Evolutionary conservation across 176 grass and related monocot species (phyloP), one percentile per base, ranked within the genome.

Genomic region (Rhynchospora breviuscula): DNA sequence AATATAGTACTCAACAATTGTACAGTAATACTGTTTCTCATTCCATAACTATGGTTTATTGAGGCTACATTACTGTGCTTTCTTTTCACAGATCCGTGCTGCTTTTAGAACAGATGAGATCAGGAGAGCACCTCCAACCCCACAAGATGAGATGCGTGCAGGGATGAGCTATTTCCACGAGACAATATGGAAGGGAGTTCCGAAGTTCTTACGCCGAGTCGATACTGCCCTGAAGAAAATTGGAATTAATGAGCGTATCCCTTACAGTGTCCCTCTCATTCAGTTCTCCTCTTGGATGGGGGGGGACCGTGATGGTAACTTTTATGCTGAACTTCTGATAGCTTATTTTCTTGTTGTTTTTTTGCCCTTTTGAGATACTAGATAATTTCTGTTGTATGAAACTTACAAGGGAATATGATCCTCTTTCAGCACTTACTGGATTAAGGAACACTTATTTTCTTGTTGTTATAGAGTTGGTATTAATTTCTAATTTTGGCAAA

Each of bases 231-330:
- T 97, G 5, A 92, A 91, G 90, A 94, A 89, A 19, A 94, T 97
- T 0, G 92, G 94, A 11, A 92, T 97, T n/a, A 73, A 92, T 64
- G 88, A 97, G 47, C 90, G 90, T 43, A 82, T 97, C 46, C 94
- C 94, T 63, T 94, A 97, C 63, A 87, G 86, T 74, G 88, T 78
- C 44, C 90, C 92, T 18, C 87, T 97, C 12, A 94, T 97, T 79
- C 81, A 89, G 60, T 97, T 97, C 67, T 94, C 87, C 29, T 97
- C 94, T 58, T 97, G 94, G 94, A 97, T 97, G 92, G 94, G 92
- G 46, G 92, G 92, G 23, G 90, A 97, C 51, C 92, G 94, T 79
- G 94, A 94, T 84, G 94, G 94, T 97, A 90, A 3, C 19, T 17
- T 73, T 56, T 77, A 25, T 54, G 10, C 44, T 51, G 8, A 62